These are phyloP conservation scores for Ambispora gerdemannii DNA, from an alignment of 192 early-diverging fungal species.

Conservation along the genomic window DNA sequence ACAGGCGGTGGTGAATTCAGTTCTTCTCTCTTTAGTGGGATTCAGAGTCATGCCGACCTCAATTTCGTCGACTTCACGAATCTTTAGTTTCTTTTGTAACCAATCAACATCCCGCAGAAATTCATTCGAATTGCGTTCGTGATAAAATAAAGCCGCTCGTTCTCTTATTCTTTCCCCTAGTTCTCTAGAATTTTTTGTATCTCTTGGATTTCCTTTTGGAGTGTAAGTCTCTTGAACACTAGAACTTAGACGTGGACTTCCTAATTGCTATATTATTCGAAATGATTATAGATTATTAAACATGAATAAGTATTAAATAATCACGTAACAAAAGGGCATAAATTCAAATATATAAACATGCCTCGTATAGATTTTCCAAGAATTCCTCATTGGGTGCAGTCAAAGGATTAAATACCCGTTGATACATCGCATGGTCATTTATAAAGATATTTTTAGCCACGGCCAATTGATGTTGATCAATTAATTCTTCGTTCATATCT, in stretches of 20 bases:
- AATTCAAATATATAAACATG: neutral
- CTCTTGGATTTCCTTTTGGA: constrained; percentile 46
- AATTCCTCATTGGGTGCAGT: constrained; percentile 68
- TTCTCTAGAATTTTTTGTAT: constrained; percentile 44
- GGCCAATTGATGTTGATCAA: constrained; percentile 60
- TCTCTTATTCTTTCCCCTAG: constrained; percentile 66
- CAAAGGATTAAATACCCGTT: constrained; percentile 72
- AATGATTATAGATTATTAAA: too few relatives aligned
- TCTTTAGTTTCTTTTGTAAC: constrained; percentile 59
- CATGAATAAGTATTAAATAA: constrained; percentile 37
- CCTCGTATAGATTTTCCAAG: constrained; percentile 65
- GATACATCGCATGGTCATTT: constrained; percentile 71
- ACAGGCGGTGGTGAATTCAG: constrained; percentile 2
- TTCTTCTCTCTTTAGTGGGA: constrained; percentile 32
- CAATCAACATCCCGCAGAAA: constrained; percentile 51
- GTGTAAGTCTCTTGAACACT: constrained; percentile 56
- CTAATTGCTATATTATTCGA: constrained; percentile 46
- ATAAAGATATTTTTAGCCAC: constrained; percentile 70
- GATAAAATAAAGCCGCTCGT: constrained; percentile 73
- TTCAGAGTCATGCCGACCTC: constrained; percentile 50
- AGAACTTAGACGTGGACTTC: constrained; percentile 62
- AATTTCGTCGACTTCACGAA: constrained; percentile 66
- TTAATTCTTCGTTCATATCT: constrained; percentile 28
- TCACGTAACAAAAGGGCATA: constrained; percentile 7
- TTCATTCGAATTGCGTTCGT: constrained; percentile 56